A percentile compares a stretch with the other conserved stretches of the same genome.
These are phyloP conservation scores for Poteriospumella lacustris DNA, from an alignment of 108 stramenopile genomes.

Conservation along the genomic window DNA sequence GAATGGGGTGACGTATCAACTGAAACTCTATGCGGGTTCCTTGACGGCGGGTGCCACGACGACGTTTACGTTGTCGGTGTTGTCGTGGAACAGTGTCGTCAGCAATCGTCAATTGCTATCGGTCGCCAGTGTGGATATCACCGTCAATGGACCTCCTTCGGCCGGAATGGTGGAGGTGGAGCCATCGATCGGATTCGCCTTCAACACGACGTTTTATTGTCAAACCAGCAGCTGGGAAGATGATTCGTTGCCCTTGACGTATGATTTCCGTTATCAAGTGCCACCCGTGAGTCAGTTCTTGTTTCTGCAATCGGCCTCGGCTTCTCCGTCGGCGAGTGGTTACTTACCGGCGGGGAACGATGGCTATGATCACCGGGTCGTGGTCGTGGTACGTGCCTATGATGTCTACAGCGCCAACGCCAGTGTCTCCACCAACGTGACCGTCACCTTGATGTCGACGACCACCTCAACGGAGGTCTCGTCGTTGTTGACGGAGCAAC, in stretches of 20 bases:
- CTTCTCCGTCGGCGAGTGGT: background rate
- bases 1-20: too few species aligned
- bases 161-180: too few species aligned
- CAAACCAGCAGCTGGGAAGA: too few species aligned
- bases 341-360: background rate
- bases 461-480: background rate
- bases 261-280: background rate
- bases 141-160: too few species aligned
- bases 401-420: background rate
- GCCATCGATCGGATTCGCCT: too few species aligned
- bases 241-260: background rate
- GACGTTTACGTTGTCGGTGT: too few species aligned
- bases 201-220: too few species aligned
- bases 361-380: background rate
- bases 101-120: too few species aligned
- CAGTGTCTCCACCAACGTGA: background rate
- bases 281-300: background rate
- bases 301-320: background rate
- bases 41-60: too few species aligned
- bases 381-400: background rate
- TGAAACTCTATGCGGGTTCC: too few species aligned
- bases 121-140: too few species aligned
- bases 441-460: background rate
- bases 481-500: background rate
- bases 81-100: too few species aligned